Evolutionary conservation across 768 basidiomycete genomes (phyloP), one percentile per base, ranked within the genome.

Genomic region (Gautieria morchelliformis): DNA sequence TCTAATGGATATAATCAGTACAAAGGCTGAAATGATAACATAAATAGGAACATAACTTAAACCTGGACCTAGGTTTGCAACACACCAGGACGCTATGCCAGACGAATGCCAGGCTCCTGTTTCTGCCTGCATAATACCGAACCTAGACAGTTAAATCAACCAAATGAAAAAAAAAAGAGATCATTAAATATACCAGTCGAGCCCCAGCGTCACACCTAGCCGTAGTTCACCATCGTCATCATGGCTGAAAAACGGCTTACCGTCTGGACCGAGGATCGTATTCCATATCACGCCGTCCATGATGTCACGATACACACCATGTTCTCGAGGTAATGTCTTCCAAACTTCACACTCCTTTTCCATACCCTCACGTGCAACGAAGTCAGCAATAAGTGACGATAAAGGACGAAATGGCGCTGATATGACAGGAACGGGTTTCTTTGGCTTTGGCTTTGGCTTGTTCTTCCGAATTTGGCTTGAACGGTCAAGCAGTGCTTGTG

Each of bases 181-280:
- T 9, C 44, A 41, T n/a, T n/a, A n/a, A n/a, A n/a, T n/a, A 5
- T 27, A 72, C 69, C 70, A 73, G 39, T 72, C 71, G 15, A 69
- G 53, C 0, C 70, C 68, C 10, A 67, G 54, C 0, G 67, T 65
- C 0, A 71, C 39, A 1, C 66, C 71, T 50, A 72, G 61, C 0
- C 65, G 60, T 1, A 71, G 61, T 52, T 71, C 70, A 1, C 65
- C 67, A 17, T 60, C 56, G 9, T 61, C 56, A 2, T 57, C 53
- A 4, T 20, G 14, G 20, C 46, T 12, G 49, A 72, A 74, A 57
- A 74, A 74, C 0, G 56, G 52, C 0, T n/a, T 49, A 1, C 66
- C 66, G 58, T 70, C 66, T 3, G 5, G 27, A 3, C 27, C 5
- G 27, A 27, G 27, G 3, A 27, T 27, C 5, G 27, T 27, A 2